Percentiles rank a stretch among this genome's conserved stretches.
Conservation (phyloP, 768 basidiomycete species). For the Mycena alexandri region DNA sequence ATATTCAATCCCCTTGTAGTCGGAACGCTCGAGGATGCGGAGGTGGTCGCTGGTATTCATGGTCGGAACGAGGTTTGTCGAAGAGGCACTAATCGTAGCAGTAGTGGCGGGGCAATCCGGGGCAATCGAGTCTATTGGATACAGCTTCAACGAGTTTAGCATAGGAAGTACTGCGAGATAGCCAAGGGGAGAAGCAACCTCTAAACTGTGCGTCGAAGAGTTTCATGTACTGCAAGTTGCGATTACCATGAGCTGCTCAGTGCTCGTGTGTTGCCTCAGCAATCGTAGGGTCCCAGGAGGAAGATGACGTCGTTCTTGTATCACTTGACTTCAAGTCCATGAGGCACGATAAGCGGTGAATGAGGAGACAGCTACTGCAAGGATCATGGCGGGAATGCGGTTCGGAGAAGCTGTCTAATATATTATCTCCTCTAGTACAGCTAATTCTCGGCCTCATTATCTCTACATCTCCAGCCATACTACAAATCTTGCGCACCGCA, state of each 20-base stretch:
- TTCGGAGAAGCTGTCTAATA: no score
- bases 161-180: background rate
- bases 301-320: background rate
- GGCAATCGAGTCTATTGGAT: background rate
- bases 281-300: background rate
- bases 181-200: background rate
- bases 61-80: no score
- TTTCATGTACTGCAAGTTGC: conserved; percentile 1
- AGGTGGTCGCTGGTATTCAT: background rate
- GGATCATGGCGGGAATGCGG: no score
- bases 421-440: background rate
- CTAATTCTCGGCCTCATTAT: background rate
- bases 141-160: background rate
- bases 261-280: conserved; percentile 1
- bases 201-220: background rate
- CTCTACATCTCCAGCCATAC: conserved; percentile 14
- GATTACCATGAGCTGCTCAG: background rate
- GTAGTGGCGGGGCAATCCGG: background rate
- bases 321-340: background rate
- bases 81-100: background rate
- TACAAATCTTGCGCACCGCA: conserved; percentile 10
- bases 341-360: background rate
- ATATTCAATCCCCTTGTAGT: background rate
- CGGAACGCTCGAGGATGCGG: background rate
- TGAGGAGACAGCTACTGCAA: background rate